phyloP scores from a whole-genome alignment of 495 filamentous ascomycete species.

The Monascus purpureus region DNA sequence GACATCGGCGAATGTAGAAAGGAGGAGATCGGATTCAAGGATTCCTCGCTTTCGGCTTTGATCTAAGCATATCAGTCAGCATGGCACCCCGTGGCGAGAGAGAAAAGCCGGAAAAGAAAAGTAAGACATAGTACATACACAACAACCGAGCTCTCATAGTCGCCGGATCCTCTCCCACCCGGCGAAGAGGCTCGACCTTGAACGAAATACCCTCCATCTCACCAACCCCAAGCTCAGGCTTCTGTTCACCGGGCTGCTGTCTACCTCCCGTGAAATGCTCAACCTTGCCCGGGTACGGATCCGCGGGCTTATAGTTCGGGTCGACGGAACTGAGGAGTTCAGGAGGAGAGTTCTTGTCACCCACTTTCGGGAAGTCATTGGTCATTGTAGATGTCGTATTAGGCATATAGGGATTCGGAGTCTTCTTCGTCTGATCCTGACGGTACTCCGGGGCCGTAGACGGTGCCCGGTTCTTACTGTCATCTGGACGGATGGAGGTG shows the following conservation, averaged over 20 bases:
- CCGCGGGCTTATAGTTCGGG: conserved; percentile 40
- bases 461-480: conserved; percentile 13
- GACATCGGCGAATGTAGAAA: conserved; percentile 84
- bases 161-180: conserved; percentile 61
- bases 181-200: conserved; percentile 73
- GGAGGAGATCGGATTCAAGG: conserved; percentile 86
- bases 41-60: conserved; percentile 95
- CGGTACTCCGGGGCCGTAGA: conserved; percentile 33
- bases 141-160: conserved; percentile 84
- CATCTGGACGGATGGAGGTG: conserved; percentile 19
- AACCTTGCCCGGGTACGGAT: conserved; percentile 44
- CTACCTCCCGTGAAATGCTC: conserved; percentile 50
- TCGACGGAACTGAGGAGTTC: conserved; percentile 46
- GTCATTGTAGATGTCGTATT: conserved; percentile 51
- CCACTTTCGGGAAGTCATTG: conserved; percentile 46
- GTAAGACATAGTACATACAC: conserved; percentile 43
- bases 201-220: conserved; percentile 84
- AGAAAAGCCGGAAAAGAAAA: background rate
- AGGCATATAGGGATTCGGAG: conserved; percentile 46
- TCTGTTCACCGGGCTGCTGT: conserved; percentile 34
- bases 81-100: conserved; percentile 2
- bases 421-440: conserved; percentile 38
- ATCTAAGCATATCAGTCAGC: conserved; percentile 37
- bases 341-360: conserved; percentile 41
- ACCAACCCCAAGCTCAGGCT: conserved; percentile 71